Base-by-base conservation (phyloP, 164 flowering plant species). In the Macadamia integrifolia region DNA sequence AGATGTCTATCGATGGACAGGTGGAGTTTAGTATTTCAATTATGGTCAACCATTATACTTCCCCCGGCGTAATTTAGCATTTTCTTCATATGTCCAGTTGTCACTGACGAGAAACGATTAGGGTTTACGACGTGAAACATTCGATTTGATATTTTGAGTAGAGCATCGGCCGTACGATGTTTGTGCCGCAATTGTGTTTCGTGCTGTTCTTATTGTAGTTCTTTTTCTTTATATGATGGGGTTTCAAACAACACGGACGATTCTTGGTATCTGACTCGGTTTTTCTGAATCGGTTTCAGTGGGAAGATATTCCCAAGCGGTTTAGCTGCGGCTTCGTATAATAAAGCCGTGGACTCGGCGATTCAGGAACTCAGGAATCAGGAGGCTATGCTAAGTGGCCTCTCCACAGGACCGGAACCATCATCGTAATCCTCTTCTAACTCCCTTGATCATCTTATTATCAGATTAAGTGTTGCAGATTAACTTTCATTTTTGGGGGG, bases 221-320 rank as follows among this genome's bases (percentile, higher is more conserved):
- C 0, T 23, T 23, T 23, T 23, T 23, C 23, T 23, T 23, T 23
- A 23, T 23, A 23, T 23, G 23, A 23, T 23, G 23, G 23, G 23
- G 23, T 23, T 23, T 23, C 23, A 23, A 23, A 23, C 23, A 23
- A 23, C 23, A 23, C 55, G 53, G 13, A 2, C 49, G 52, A 44
- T 53, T 11, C 57, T 14, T 12, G 14, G 15, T 14, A 28, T 3
- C 42, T 58, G 29, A 67, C 63, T 67, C 69, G 32, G 59, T 43
- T 65, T 66, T 29, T 66, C n/a, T 13, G 15, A 64, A 8, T 49
- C 9, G 44, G 29, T 71, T 77, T 49, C 81, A 93, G 98, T 49
- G 98, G 98, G 62, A 88, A 88, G 69, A 88, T 89, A 40, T 83
- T 83, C 69, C 97, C 98, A 58, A 88, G 95, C 73, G 85, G 87